Evolutionary conservation across 2,329 filamentous ascomycete genomes (phyloP), one percentile per base, ranked within the genome.

Genomic region (Sporothrix dimorphospora): DNA sequence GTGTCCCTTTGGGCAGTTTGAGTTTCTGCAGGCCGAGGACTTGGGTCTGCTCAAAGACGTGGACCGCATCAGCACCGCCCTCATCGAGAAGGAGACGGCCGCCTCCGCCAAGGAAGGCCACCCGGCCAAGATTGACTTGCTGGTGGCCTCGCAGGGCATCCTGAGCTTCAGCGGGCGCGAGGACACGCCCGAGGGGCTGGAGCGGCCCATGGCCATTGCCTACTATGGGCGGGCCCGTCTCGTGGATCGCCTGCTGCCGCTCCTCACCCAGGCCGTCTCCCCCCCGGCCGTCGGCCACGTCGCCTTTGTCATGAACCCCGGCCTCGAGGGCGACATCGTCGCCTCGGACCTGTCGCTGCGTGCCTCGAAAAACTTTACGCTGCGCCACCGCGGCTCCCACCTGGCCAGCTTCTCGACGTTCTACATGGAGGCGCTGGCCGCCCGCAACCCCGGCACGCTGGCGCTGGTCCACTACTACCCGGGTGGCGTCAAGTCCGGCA

Each of bases 11-110:
- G 81, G 77, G 4, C 74, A 78, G 4, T 82, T 79, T 76, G 75
- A 71, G 11, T 82, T 81, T 69, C 66, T 82, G n/a, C 69, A 77
- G 68, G 78, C 74, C 0, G 68, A 72, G 1, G 79, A 81, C 68
- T 70, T 82, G 27, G 74, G 79, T 6, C 74, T 81, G 5, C 73
- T 82, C 12, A 75, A 71, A n/a, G 78, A 81, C 42, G 80, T 81
- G 9, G 81, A 82, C 72, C 72, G 70, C 6, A 75, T 79, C 7
- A 80, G 76, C 47, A 72, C 69, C 1, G 75, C 79, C 9, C 78
- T 82, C 59, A 74, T 72, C 1, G 57, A 71, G 34, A 53, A 73
- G 2, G 81, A 82, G 72, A 63, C 71, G 65, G 72, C 73, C 8
- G 71, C 67, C 1, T 47, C 72, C 19, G 57, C 75, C 19, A 51